These are phyloP conservation scores for Raddia guianensis DNA, from an alignment of 176 grass and related monocot species.

Conservation along the genomic window DNA sequence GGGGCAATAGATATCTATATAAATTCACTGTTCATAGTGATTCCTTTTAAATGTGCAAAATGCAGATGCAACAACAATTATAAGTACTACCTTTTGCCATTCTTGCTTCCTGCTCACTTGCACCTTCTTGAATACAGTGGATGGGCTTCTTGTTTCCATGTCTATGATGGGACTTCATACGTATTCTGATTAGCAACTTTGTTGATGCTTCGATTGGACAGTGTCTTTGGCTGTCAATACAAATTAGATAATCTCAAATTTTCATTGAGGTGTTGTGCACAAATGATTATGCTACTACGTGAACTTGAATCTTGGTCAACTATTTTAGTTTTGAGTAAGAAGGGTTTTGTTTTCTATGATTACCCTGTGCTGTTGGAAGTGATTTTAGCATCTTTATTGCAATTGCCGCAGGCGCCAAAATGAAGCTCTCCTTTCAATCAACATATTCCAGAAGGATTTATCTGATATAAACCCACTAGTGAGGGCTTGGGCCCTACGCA, in stretches of 20 bases:
- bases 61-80: not conserved
- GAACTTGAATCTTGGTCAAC: not conserved
- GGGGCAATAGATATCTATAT: not conserved
- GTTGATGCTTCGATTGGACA: not conserved
- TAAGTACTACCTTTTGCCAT: not conserved
- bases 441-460: slow-evolving; percentile 97
- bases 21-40: not conserved
- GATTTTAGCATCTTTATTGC: not conserved
- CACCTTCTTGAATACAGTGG: not conserved
- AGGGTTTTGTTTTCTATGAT: not conserved
- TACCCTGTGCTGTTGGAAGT: not conserved
- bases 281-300: not conserved
- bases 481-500: slow-evolving; percentile 89
- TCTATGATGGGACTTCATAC: not conserved
- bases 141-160: not conserved
- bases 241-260: not conserved
- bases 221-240: not conserved
- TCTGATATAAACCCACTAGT: slow-evolving; percentile 94
- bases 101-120: not conserved
- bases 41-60: not conserved
- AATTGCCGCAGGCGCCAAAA: slow-evolving; percentile 70
- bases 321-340: not conserved
- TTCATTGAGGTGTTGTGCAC: not conserved
- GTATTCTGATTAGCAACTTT: not conserved
- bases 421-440: slow-evolving; percentile 93